These are phyloP conservation scores for Annulohypoxylon stygium DNA, from an alignment of 495 filamentous ascomycete genomes.

Conservation along the genomic window DNA sequence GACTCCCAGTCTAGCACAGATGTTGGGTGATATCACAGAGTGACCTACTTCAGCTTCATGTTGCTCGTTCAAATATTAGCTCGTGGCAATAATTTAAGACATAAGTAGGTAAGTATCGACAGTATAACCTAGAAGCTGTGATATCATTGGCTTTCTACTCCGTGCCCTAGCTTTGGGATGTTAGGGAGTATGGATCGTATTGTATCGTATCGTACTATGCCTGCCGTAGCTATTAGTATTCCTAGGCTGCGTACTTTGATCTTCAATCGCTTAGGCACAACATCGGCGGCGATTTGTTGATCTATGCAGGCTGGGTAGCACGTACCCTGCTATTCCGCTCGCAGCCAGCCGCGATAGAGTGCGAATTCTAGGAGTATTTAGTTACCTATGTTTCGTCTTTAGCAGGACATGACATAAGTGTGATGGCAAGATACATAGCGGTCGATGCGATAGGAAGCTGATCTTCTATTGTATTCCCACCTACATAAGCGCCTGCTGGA, in stretches of 20 bases:
- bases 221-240: neutral
- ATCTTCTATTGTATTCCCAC: neutral
- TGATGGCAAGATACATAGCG: slow-evolving; percentile 29
- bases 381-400: slow-evolving; percentile 19
- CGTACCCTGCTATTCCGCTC: slow-evolving; percentile 15
- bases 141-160: neutral
- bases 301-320: slow-evolving; percentile 39
- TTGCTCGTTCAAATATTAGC: slow-evolving; percentile 22
- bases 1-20: slow-evolving; percentile 19
- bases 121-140: neutral
- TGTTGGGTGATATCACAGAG: slow-evolving; percentile 30
- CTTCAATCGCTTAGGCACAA: slow-evolving; percentile 22
- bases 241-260: slow-evolving; percentile 17
- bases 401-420: slow-evolving; percentile 30
- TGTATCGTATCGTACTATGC: slow-evolving; percentile 11
- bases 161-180: neutral
- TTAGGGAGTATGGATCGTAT: neutral
- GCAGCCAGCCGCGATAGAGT: slow-evolving; percentile 10
- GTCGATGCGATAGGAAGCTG: slow-evolving; percentile 14
- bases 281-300: slow-evolving; percentile 41
- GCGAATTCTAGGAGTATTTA: slow-evolving; percentile 18
- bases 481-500: neutral
- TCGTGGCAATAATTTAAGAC: slow-evolving; percentile 38
- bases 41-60: slow-evolving; percentile 14
- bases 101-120: slow-evolving; percentile 4